Conservation (phyloP, 345 rosid genomes). For the Tarenaya hassleriana region DNA sequence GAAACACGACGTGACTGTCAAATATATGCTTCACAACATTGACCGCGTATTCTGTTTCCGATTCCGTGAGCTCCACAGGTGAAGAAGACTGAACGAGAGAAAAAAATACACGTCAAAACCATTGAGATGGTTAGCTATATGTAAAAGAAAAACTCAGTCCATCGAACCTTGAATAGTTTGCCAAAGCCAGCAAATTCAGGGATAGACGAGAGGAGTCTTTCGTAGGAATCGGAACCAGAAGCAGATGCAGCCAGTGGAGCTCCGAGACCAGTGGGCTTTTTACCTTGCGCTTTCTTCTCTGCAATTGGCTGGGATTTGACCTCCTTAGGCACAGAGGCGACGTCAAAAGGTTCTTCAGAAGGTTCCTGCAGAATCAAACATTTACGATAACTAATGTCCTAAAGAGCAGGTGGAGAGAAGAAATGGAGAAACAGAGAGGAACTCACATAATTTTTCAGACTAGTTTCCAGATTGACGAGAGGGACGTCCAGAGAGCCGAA, state of each 20-base stretch:
- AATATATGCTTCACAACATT: conserved; percentile 90
- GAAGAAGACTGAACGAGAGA: conserved; percentile 53
- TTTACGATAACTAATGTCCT: conserved; percentile 21
- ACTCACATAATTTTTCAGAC: conserved; percentile 87
- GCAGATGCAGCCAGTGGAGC: conserved; percentile 56
- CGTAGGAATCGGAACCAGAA: conserved; percentile 72
- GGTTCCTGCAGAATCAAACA: conserved; percentile 55
- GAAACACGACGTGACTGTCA: conserved; percentile 82
- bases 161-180: conserved; percentile 80
- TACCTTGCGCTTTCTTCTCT: conserved; percentile 89
- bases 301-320: conserved; percentile 79
- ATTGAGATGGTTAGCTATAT: no score
- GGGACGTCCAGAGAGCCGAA: conserved; percentile 84
- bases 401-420: conserved; percentile 5
- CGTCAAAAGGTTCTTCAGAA: conserved; percentile 74
- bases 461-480: conserved; percentile 75
- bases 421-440: conserved; percentile 17
- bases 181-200: conserved; percentile 78
- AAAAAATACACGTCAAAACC: conserved; percentile 17
- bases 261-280: conserved; percentile 82
- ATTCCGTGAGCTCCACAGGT: conserved; percentile 94
- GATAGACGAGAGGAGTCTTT: conserved; percentile 72
- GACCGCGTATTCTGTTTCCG: conserved; percentile 94
- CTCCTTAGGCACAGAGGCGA: conserved; percentile 79
- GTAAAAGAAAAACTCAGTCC: background rate